Conservation (phyloP, 176 grass and related monocot genomes). For the Hordeum marinum region DNA sequence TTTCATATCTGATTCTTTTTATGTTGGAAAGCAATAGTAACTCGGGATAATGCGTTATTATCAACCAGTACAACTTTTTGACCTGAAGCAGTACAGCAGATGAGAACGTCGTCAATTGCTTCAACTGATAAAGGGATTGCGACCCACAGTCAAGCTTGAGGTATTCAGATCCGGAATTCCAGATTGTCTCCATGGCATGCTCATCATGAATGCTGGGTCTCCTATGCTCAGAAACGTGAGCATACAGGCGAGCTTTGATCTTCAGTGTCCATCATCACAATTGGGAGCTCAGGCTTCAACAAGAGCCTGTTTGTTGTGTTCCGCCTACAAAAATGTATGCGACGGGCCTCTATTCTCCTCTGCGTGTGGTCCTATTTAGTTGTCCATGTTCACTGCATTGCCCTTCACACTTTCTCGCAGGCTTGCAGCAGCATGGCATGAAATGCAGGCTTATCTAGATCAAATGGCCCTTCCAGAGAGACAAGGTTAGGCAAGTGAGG, state of each 20-base stretch:
- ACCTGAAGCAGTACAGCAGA: not conserved
- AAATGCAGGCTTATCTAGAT: constrained; percentile 5
- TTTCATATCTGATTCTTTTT: not conserved
- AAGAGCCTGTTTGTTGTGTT: not conserved
- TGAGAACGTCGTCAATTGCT: constrained; percentile 2
- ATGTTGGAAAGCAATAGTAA: constrained; percentile 17
- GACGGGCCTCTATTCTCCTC: not conserved
- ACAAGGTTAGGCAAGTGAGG: not conserved
- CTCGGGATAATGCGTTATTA: not conserved
- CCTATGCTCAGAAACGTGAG: not conserved
- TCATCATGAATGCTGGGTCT: not conserved
- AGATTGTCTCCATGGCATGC: not conserved
- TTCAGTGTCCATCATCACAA: not conserved
- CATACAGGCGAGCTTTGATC: not conserved
- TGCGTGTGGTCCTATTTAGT: not conserved
- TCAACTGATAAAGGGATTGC: constrained; percentile 16
- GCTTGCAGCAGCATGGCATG: not conserved
- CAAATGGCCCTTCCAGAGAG: not conserved
- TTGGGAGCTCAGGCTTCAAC: not conserved
- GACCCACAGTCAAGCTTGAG: constrained; percentile 15
- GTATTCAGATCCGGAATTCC: constrained; percentile 5
- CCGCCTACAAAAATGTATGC: not conserved
- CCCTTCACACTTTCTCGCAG: not conserved
- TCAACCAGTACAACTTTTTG: constrained; percentile 3
- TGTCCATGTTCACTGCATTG: not conserved